phyloP scores from a whole-genome alignment of 257 asterid genomes.

The Lavandula angustifolia region DNA sequence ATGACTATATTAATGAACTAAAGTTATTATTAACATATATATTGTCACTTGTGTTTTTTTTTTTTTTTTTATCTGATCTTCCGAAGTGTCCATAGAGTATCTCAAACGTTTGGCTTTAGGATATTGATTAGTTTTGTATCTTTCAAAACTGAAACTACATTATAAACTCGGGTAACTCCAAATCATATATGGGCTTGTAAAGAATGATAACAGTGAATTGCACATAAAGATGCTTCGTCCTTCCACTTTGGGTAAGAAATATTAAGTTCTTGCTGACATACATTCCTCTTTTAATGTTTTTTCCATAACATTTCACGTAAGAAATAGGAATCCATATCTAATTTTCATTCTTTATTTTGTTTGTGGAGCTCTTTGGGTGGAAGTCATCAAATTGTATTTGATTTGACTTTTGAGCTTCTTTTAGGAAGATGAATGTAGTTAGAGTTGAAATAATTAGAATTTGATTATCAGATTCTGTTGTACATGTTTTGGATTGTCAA shows the following conservation, averaged over 20 bases:
- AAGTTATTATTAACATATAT: slow-evolving; percentile 4
- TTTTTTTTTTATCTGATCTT: neutral
- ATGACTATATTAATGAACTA: slow-evolving; percentile 14
- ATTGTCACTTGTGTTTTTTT: neutral
- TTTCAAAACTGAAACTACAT: neutral
- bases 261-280: neutral
- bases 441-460: neutral
- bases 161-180: slow-evolving; percentile 9
- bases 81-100: neutral
- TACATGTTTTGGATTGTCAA: neutral
- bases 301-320: neutral
- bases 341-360: neutral
- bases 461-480: neutral
- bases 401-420: slow-evolving; percentile 1
- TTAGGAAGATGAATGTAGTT: neutral
- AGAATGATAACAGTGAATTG: slow-evolving; percentile 2
- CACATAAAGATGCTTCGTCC: neutral
- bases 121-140: neutral
- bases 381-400: neutral
- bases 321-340: neutral
- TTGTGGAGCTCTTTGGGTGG: neutral
- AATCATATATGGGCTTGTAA: neutral
- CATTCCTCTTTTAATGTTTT: neutral
- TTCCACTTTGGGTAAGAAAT: neutral
- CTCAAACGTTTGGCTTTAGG: slow-evolving; percentile 6